phyloP scores from a whole-genome alignment of 129 eudicot genomes.

The Ambrosia trifida region DNA sequence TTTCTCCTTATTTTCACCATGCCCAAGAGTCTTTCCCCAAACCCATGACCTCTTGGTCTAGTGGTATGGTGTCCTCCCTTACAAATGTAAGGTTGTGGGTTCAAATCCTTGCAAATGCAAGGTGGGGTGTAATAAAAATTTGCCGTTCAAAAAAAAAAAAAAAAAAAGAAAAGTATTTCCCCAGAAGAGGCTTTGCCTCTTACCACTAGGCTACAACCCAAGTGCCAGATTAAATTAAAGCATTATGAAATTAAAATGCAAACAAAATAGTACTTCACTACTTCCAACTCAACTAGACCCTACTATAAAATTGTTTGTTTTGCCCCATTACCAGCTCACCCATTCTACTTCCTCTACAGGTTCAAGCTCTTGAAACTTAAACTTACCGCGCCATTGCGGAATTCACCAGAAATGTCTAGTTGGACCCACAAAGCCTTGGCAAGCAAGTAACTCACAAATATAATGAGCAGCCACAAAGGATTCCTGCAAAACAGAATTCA shows the following conservation, averaged over 20 bases:
- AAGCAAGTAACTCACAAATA: conserved; percentile 76
- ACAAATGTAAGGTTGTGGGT: too few relatives aligned
- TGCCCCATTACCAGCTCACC: neutral
- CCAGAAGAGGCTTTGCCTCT: too few relatives aligned
- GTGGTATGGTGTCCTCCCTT: too few relatives aligned
- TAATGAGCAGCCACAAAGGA: conserved; percentile 73
- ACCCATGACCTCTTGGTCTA: too few relatives aligned
- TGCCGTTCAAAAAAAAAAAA: too few relatives aligned
- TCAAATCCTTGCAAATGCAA: too few relatives aligned
- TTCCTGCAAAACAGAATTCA: conserved; percentile 51
- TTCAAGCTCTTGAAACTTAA: conserved; percentile 3
- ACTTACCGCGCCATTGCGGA: conserved; percentile 90
- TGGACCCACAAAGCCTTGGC: conserved; percentile 98
- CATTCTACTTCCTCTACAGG: neutral
- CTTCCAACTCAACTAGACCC: neutral
- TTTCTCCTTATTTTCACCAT: too few relatives aligned
- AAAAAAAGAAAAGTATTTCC: too few relatives aligned
- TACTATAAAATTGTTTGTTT: neutral
- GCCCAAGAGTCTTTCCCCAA: too few relatives aligned
- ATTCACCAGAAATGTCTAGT: conserved; percentile 84
- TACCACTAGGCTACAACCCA: too few relatives aligned
- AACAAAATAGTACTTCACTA: neutral
- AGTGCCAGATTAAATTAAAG: too few relatives aligned
- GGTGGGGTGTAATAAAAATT: too few relatives aligned
- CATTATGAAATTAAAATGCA: neutral